Conservation (phyloP, 1,284 basidiomycete species). For the Athelia psychrophila region DNA sequence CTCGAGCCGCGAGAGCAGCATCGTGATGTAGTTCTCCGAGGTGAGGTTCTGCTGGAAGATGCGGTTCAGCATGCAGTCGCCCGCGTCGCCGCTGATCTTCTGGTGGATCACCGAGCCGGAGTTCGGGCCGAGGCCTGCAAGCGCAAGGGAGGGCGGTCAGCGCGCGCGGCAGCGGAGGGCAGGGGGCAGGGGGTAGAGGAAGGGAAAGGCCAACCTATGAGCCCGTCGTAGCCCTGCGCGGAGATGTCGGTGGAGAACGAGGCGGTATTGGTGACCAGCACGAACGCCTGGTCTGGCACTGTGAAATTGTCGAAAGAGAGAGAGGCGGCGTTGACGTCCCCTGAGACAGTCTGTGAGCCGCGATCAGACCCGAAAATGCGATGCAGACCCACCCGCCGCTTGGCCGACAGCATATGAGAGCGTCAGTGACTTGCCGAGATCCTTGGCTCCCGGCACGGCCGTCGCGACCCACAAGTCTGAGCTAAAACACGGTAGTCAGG, state of each 20-base stretch:
- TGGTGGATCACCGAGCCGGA: conserved; percentile 62
- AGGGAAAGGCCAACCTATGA: too few relatives aligned
- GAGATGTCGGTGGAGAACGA: conserved; percentile 64
- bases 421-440: conserved; percentile 54
- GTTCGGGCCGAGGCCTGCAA: conserved; percentile 63
- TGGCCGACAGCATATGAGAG: conserved; percentile 68
- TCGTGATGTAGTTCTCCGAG: conserved; percentile 61
- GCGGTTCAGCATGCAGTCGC: conserved; percentile 54
- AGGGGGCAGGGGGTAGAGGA: too few relatives aligned
- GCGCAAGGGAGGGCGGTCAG: too few relatives aligned
- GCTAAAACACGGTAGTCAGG: not conserved
- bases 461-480: conserved; percentile 32
- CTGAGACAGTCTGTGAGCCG: conserved; percentile 30
- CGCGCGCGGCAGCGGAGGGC: too few relatives aligned
- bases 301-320: conserved; percentile 55
- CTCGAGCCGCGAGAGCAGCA: conserved; percentile 60
- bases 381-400: conserved; percentile 46
- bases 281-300: conserved; percentile 68
- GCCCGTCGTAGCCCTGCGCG: conserved; percentile 62
- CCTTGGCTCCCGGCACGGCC: conserved; percentile 33
- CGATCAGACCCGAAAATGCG: not conserved
- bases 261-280: conserved; percentile 61
- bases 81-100: conserved; percentile 47
- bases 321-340: conserved; percentile 55
- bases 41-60: conserved; percentile 58